Percentiles rank a stretch among this genome's conserved stretches.
phyloP scores from a whole-genome alignment of 1,284 basidiomycete species.

The Fistulinella cinereoalba region DNA sequence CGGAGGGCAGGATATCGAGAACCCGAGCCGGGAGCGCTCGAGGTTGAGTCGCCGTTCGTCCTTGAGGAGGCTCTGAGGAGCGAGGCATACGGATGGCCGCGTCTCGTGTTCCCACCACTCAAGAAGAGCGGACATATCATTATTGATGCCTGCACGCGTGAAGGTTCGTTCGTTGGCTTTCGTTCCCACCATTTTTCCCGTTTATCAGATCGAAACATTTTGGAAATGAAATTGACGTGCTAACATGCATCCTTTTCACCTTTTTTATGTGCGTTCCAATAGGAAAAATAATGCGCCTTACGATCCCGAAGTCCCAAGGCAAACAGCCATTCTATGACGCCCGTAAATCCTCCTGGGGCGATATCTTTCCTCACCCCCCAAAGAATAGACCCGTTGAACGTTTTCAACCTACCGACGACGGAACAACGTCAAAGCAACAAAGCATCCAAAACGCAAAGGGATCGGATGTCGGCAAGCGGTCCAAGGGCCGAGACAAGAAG shows the following conservation, averaged over 20 bases:
- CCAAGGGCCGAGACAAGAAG: constrained; percentile 32
- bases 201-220: too few species aligned
- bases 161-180: constrained; percentile 51
- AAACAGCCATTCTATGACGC: constrained; percentile 96
- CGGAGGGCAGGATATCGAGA: neutral
- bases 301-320: constrained; percentile 88
- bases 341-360: constrained; percentile 91
- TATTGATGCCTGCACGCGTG: constrained; percentile 82
- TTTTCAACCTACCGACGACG: constrained; percentile 40
- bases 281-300: constrained; percentile 91
- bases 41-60: constrained; percentile 29
- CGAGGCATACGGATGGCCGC: constrained; percentile 85
- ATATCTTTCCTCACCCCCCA: constrained; percentile 87
- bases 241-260: constrained; percentile 1
- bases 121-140: constrained; percentile 94
- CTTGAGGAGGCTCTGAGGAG: constrained; percentile 51
- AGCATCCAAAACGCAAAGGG: constrained; percentile 28
- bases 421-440: constrained; percentile 12
- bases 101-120: constrained; percentile 86
- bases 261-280: constrained; percentile 33
- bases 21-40: constrained; percentile 8
- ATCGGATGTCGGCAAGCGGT: constrained; percentile 60
- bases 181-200: constrained; percentile 7
- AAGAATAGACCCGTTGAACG: constrained; percentile 72
- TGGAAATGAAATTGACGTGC: too few species aligned